Base-by-base conservation (phyloP, 306 rosid genomes). In the Gynostemma pentaphyllum region DNA sequence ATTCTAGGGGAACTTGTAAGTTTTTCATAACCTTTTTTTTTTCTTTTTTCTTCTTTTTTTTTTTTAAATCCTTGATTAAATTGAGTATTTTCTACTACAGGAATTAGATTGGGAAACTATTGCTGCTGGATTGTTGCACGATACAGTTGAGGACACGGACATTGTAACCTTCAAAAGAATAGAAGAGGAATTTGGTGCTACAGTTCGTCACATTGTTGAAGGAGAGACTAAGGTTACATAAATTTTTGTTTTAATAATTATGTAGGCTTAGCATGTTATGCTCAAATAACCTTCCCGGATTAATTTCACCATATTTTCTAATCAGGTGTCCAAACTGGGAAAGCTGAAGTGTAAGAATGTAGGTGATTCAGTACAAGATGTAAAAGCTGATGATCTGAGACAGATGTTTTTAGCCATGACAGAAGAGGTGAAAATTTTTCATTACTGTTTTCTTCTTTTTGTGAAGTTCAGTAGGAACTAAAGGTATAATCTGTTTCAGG, bases 341-440 rank as follows among this genome's bases (percentile, higher is more conserved):
- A 94, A 94, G 64, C 77, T 94, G 80, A 94, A 94, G 83, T 84
- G 84, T 53, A 88, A 86, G 78, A 85, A 80, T 66, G 90, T 86
- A 68, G 72, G 70, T 18, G 82, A 88, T 81, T 82, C 99, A 2
- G 87, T 74, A 70, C 90, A 78, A 83, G 99, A 94, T 79, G 99
- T 94, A 66, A 88, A 94, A 67, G 99, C 99, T 32, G 99, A 94
- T 76, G 99, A 94, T 67, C 88, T 88, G 57, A 81, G 94, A 51
- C 99, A 94, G 70, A 94, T 94, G 99, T 90, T 94, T 83, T 82
- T 94, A 40, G 99, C 97, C 59, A 94, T 94, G 99, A 94, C 99
- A 56, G 95, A 88, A 75, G 99, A 94, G 95, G 99, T 92, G 71
- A 73, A 55, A 30, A 26, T 55, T 62, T 66, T n/a, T 71, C 68